Base-by-base conservation (phyloP, 2,329 filamentous ascomycete species). In the Paraconiothyrium brasiliense region DNA sequence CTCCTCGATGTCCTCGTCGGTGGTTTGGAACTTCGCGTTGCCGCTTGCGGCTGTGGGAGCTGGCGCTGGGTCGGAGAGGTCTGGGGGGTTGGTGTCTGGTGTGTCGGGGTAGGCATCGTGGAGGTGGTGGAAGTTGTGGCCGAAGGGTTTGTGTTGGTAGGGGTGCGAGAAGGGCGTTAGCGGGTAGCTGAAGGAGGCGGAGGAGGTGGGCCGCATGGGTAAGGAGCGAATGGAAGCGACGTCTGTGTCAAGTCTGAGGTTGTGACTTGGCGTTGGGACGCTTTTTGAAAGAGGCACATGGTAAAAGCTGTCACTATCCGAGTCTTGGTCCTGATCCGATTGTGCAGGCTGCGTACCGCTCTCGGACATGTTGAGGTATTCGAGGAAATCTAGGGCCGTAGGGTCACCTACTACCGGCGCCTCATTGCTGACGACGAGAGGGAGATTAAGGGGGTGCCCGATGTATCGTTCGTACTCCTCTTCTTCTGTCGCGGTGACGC, bases 381-480 rank as follows among this genome's bases (percentile, higher is more conserved):
- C 92, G 61, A 92, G 82, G 71, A 95, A 93, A 67, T 97, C 93
- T 22, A 83, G 74, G 44, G 84, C 85, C 13, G 82, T 79, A 13
- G 83, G 81, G 50, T 80, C 77, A 9, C 85, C 83, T 4, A 66
- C 65, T n/a, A 70, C 71, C 0, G 89, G 87, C 3, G 87, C 84
- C 61, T 92, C 89, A 43, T 85, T 88, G 4, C 89, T 91, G 1
- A 92, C 85, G 0, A 95, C 92, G 1, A 99, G 85, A 0, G 94
- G 93, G 0, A 99, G 87, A 57, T 90, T 94, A 59, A 97, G 89
- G 1, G 95, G 94, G 73, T 99, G 95, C 13, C 76, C 88, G 67
- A 99, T 89, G 78, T 98, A 99, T 27, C 91, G 88, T 61, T 89
- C 86, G 76, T 99, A 99, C 76, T 98, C 95, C 50, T 91, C 89